phyloP scores from a whole-genome alignment of 345 rosid genomes.

The Capsella bursapastoris region DNA sequence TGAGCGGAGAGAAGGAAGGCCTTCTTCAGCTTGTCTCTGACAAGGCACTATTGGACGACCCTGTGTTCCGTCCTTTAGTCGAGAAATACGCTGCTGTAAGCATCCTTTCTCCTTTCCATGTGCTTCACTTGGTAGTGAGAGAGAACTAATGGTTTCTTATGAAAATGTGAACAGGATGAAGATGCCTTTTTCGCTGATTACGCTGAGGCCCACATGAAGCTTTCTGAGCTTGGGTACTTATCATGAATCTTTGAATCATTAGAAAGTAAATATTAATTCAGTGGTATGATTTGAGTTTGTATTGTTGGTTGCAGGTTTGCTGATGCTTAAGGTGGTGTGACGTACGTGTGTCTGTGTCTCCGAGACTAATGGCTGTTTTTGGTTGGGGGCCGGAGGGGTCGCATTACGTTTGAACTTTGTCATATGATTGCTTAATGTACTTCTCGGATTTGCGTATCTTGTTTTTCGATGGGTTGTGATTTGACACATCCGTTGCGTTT shows the following conservation, averaged over 20 bases:
- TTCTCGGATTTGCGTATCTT: constrained; percentile 33
- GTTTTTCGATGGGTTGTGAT: constrained; percentile 2
- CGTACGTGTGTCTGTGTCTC: neutral
- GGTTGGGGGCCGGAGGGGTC: neutral
- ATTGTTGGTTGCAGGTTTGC: constrained; percentile 38
- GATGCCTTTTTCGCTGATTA: constrained; percentile 92
- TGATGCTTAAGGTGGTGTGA: constrained; percentile 35
- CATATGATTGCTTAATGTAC: constrained; percentile 37
- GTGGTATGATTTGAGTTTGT: neutral
- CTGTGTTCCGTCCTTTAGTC: constrained; percentile 84
- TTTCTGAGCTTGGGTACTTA: constrained; percentile 96
- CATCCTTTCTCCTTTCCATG: neutral
- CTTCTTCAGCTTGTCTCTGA: constrained; percentile 81
- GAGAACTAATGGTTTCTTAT: constrained; percentile 10
- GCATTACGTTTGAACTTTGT: constrained; percentile 38
- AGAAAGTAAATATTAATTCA: neutral
- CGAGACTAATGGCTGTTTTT: constrained; percentile 24
- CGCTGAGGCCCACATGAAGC: constrained; percentile 78
- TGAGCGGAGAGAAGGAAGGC: constrained; percentile 84
- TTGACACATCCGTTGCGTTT: constrained; percentile 28
- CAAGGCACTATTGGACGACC: constrained; percentile 81
- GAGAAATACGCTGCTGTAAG: constrained; percentile 90
- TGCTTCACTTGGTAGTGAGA: neutral
- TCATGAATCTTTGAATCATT: neutral
- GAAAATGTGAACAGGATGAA: constrained; percentile 65